Evolutionary conservation across 192 early-diverging fungal genomes (phyloP).

Genomic region (Kickxella alabastrina): DNA sequence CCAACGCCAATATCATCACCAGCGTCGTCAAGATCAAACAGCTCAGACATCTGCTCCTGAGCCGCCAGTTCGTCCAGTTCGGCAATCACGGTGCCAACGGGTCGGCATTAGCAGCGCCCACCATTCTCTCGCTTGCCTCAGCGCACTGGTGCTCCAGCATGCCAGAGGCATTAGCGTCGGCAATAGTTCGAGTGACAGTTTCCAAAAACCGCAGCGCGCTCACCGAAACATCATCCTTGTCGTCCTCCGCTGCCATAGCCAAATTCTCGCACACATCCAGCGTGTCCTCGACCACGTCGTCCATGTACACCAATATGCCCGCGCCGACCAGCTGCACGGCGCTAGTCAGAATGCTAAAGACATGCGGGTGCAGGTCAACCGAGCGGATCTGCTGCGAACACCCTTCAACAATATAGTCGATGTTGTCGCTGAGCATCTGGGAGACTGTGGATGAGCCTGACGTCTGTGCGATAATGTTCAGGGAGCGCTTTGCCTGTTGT

Average conservation of each 20-base stretch:
- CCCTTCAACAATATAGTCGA: conserved; percentile 47
- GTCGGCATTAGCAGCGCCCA: conserved; percentile 9
- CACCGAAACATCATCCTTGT: conserved; percentile 1
- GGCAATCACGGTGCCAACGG: conserved; percentile 19
- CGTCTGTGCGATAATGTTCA: conserved; percentile 15
- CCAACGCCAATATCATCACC: not conserved
- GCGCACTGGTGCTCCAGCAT: not conserved
- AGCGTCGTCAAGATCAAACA: conserved; percentile 1
- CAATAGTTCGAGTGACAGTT: conserved; percentile 21
- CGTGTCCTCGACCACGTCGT: conserved; percentile 45
- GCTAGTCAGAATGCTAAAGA: conserved; percentile 24
- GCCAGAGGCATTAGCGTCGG: not conserved
- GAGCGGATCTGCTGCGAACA: conserved; percentile 35
- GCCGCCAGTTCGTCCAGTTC: conserved; percentile 23
- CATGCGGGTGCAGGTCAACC: conserved; percentile 21
- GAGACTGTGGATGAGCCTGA: conserved; percentile 3
- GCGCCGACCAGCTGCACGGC: conserved; percentile 24
- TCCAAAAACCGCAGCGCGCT: conserved; percentile 31
- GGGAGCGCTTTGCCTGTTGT: conserved; percentile 12
- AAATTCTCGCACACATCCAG: conserved; percentile 38
- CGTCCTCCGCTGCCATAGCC: not conserved
- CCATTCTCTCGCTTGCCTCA: not conserved
- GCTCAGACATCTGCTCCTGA: conserved; percentile 12
- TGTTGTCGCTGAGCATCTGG: conserved; percentile 26
- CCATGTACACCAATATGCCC: conserved; percentile 35